These are phyloP conservation scores for Agapanthus africanus DNA, from an alignment of 106 monocot genomes.

Conservation along the genomic window DNA sequence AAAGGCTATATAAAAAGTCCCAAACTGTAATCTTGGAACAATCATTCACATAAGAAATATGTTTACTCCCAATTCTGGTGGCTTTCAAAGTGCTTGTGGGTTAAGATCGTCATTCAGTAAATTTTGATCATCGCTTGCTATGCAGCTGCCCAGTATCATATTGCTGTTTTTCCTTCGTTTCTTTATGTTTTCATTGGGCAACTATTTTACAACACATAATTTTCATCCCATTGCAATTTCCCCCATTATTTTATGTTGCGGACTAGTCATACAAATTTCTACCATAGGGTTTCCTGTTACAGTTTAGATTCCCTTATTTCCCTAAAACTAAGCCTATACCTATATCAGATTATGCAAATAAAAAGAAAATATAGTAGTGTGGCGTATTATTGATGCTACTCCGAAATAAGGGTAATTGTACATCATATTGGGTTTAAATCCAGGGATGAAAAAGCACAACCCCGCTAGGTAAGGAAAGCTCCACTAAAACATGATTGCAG, in stretches of 20 bases:
- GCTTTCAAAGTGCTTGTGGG: too few species aligned
- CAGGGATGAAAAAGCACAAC: background rate
- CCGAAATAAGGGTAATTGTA: background rate
- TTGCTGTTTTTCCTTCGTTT: background rate
- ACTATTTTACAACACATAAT: background rate
- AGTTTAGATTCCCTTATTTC: background rate
- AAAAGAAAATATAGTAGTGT: background rate
- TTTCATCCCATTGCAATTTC: background rate
- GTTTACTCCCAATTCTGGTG: too few species aligned
- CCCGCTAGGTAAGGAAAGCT: too few species aligned
- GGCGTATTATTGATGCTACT: background rate
- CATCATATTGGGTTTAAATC: background rate
- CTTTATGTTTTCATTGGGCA: background rate
- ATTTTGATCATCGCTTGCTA: too few species aligned
- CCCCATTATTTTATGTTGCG: background rate
- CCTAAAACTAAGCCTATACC: background rate
- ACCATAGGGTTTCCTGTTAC: background rate
- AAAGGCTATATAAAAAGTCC: too few species aligned
- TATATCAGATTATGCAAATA: background rate
- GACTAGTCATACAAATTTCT: background rate
- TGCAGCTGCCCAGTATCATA: too few species aligned
- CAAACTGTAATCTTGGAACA: too few species aligned
- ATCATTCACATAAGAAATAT: too few species aligned
- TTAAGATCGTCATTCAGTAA: too few species aligned
- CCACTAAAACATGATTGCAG: background rate